Base-by-base conservation (phyloP, 345 rosid species). In the Populus euphratica region DNA sequence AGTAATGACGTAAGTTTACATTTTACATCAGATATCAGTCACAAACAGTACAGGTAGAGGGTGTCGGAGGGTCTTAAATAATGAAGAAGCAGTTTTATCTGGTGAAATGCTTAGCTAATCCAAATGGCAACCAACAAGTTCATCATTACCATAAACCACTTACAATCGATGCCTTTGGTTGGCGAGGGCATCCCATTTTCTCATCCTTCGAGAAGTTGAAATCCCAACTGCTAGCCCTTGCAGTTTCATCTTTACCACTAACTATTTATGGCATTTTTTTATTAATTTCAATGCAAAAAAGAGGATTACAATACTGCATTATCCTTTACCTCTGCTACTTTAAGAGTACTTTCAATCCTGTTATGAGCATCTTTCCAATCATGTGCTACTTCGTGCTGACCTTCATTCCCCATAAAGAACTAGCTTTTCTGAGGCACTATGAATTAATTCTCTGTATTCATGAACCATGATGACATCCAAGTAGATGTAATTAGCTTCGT, bases 71-170 rank as follows among this genome's bases (percentile, higher is more conserved):
- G 11, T 56, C 23, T 56, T 4, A 9, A 56, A 10, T 56, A n/a
- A 1, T 21, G 14, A 9, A 3, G 29, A n/a, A 56, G 29, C 13
- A 59, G 67, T 17, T 62, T 73, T 62, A 73, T 73, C 69, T 63
- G 76, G 76, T 73, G 76, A 63, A 62, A 27, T 39, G 23, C 39
- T 73, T 27, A 62, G 9, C 36, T 62, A 50, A 73, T 62, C 31
- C 18, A 21, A 35, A 54, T 35, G 21, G 20, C 31, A 50, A 4
- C 25, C 0, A 16, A 20, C 6, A 35, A 36, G 13, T 54, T 43
- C 74, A 72, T 33, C 29, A 72, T 72, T 54, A 35, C 47, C 18
- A 33, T 12, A 25, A 33, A 10, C 20, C 3, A 72, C 59, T 29
- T 47, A 21, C 39, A 50, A 8, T 23, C 23, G 8, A 7, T 25